Evolutionary conservation across 306 rosid genomes (phyloP), one percentile per base, ranked within the genome.

Genomic region (Vigna reflexopilosa): DNA sequence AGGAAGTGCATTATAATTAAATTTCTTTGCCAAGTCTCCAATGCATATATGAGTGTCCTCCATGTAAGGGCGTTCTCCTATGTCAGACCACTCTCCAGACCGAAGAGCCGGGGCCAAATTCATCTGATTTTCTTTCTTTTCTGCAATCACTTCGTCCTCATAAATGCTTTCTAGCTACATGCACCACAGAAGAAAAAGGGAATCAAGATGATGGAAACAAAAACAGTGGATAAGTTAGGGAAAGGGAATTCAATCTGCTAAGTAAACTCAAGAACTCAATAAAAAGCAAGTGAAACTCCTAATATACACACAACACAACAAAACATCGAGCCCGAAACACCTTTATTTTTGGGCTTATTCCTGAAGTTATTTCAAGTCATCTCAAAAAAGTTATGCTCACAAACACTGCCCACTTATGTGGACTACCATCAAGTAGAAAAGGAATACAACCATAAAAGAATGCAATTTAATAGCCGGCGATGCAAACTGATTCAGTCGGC

Each of bases 51-150:
- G 97, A 51, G 99, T 91, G 84, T 96, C 99, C 82, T 93, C 98
- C 99, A 96, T 96, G 56, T 73, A 49, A 42, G 87, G 62, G 30
- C 98, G 98, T 26, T 74, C 67, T 22, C 99, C 98, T 11, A 91
- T 96, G 68, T 96, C 93, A 38, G 99, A 96, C 94, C 97, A 96
- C 80, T 91, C 99, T 56, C 99, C 99, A 6, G 97, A 91, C 67
- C 97, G 86, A 81, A 96, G 90, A 62, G 74, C 17, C 9, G 93
- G 96, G 50, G 79, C 84, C 55, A 87, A 89, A 72, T 80, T 74
- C 40, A 82, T 42, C 70, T 51, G 72, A 44, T 80, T 89, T 79
- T 87, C 94, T 45, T 80, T 93, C 64, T 64, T 85, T 36, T 93
- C 96, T 8, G 73, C 77, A 79, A 75, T 81, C 70, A 83, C 90